These are phyloP conservation scores for Solanum dulcamara DNA, from an alignment of 257 asterid genomes.

Conservation along the genomic window DNA sequence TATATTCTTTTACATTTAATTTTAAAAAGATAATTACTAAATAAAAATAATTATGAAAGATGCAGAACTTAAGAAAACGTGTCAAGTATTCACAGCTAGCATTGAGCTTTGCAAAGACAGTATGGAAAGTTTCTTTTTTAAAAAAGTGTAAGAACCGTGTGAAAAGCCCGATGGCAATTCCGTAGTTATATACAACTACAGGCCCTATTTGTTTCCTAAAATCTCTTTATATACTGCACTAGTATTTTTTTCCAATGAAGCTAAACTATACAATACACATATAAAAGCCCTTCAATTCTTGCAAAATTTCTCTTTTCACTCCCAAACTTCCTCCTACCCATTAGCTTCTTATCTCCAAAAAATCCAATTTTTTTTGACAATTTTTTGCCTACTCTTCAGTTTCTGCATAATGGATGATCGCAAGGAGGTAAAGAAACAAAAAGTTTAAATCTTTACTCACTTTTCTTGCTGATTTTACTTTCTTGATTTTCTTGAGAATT, in stretches of 20 bases:
- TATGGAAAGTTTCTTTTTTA: background rate
- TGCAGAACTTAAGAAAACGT: background rate
- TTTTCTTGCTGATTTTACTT: background rate
- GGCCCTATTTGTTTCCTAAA: background rate
- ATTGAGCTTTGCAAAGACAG: background rate
- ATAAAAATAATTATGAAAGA: too few relatives aligned
- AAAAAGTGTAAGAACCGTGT: background rate
- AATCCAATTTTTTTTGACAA: background rate
- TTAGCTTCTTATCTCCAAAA: background rate
- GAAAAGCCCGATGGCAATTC: background rate
- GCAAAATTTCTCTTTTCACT: background rate
- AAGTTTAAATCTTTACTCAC: background rate
- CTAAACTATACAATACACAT: background rate
- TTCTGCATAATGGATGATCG: slow-evolving; percentile 11
- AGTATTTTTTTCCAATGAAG: background rate
- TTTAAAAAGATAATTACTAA: too few relatives aligned
- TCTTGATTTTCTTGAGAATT: background rate
- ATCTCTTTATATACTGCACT: background rate
- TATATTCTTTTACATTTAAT: too few relatives aligned
- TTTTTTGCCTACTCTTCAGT: background rate
- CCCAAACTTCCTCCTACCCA: background rate
- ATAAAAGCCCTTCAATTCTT: background rate
- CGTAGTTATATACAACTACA: background rate
- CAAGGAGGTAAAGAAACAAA: slow-evolving; percentile 11
- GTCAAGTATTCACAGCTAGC: background rate